These are phyloP conservation scores for Sphaerostilbella broomeana DNA, from an alignment of 2,329 filamentous ascomycete genomes.

Conservation along the genomic window DNA sequence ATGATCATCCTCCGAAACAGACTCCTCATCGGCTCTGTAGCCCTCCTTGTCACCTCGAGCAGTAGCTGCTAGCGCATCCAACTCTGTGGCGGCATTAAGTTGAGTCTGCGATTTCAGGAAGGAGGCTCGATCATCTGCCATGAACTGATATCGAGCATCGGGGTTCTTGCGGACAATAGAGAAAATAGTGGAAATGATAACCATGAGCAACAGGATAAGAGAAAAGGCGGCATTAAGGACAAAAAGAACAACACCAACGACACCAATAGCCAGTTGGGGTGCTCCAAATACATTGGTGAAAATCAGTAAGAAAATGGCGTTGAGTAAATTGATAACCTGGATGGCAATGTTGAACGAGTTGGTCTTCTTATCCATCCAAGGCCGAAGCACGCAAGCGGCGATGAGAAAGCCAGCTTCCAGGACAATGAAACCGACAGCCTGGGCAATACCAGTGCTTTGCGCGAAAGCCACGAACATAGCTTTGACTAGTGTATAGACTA, in stretches of 20 bases:
- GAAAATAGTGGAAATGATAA: constrained; percentile 52
- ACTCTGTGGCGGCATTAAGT: constrained; percentile 67
- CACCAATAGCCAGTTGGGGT: constrained; percentile 73
- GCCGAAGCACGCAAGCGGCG: constrained; percentile 68
- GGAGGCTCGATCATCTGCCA: constrained; percentile 88
- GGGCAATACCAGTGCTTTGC: constrained; percentile 62
- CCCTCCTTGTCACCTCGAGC: constrained; percentile 71
- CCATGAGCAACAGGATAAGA: constrained; percentile 72
- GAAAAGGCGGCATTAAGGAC: constrained; percentile 78
- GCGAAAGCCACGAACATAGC: constrained; percentile 78
- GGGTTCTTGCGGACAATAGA: constrained; percentile 87
- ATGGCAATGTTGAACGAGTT: constrained; percentile 95
- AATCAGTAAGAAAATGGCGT: constrained; percentile 78
- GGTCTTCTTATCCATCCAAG: constrained; percentile 99
- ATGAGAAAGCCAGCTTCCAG: constrained; percentile 75
- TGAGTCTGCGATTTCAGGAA: constrained; percentile 94
- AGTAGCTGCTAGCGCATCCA: constrained; percentile 84
- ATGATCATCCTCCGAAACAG: constrained; percentile 32
- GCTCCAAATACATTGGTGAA: constrained; percentile 81
- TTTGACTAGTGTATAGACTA: constrained; percentile 77
- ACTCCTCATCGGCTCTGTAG: constrained; percentile 37
- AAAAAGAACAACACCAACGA: constrained; percentile 85
- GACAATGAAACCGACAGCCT: constrained; percentile 77
- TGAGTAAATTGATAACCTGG: constrained; percentile 79
- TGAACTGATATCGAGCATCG: constrained; percentile 86